A percentile compares a stretch with the other conserved stretches of the same genome.
phyloP scores from a whole-genome alignment of 805 yeast species.

The Candida andamanensis region DNA sequence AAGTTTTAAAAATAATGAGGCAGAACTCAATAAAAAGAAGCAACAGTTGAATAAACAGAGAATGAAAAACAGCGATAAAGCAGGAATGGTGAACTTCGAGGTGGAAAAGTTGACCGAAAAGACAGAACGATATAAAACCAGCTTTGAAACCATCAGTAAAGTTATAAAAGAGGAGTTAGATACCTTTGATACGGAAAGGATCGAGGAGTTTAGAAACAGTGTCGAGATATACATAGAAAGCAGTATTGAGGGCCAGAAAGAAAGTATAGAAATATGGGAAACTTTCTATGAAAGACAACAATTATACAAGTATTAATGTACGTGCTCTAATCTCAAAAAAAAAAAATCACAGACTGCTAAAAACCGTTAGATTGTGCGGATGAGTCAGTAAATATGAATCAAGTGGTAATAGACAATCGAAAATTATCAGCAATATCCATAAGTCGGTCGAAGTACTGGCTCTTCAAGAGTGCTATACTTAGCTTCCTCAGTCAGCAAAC shows the following conservation, averaged over 20 bases:
- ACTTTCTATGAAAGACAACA: slow-evolving; percentile 63
- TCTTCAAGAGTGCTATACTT: slow-evolving; percentile 49
- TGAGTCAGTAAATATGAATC: too few species aligned
- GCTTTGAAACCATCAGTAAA: slow-evolving; percentile 59
- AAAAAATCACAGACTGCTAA: too few species aligned
- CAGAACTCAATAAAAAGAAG: slow-evolving; percentile 43
- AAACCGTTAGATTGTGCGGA: too few species aligned
- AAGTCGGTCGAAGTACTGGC: slow-evolving; percentile 48
- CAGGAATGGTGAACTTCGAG: slow-evolving; percentile 54
- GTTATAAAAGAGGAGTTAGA: slow-evolving; percentile 65
- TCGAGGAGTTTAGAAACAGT: slow-evolving; percentile 79
- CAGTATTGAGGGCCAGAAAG: slow-evolving; percentile 89
- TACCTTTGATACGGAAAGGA: slow-evolving; percentile 66
- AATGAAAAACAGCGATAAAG: slow-evolving; percentile 56
- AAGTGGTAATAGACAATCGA: slow-evolving; percentile 44
- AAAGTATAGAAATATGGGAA: slow-evolving; percentile 83
- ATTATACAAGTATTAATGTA: slow-evolving; percentile 14
- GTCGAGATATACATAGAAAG: slow-evolving; percentile 89
- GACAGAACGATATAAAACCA: slow-evolving; percentile 48
- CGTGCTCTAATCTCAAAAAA: too few species aligned
- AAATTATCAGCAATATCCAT: slow-evolving; percentile 47
- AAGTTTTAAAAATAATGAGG: slow-evolving; percentile 39
- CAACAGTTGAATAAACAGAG: slow-evolving; percentile 42
- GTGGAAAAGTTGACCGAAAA: slow-evolving; percentile 50
- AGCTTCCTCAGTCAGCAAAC: slow-evolving; percentile 41